A percentile compares a stretch with the other conserved stretches of the same genome.
Conservation (phyloP, 2,329 filamentous ascomycete genomes). For the Paraphoma chrysanthemicola region DNA sequence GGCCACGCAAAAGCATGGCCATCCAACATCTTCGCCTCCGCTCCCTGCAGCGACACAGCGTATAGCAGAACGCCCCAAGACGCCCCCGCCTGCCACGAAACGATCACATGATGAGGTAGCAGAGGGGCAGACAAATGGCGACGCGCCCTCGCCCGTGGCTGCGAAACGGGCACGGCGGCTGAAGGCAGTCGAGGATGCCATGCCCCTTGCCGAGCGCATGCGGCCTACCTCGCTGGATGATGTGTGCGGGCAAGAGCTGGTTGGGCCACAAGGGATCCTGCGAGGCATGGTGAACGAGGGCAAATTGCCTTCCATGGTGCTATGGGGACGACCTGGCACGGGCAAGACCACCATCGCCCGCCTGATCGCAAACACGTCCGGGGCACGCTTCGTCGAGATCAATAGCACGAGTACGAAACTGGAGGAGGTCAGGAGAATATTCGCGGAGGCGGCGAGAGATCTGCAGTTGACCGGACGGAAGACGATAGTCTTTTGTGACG, state of each 20-base stretch:
- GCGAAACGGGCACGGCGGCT: conserved; percentile 64
- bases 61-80: conserved; percentile 26
- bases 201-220: conserved; percentile 93
- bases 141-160: conserved; percentile 47
- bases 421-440: conserved; percentile 90
- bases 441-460: conserved; percentile 83
- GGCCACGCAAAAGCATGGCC: conserved; percentile 26
- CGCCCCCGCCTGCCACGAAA: conserved; percentile 36
- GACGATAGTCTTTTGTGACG: conserved; percentile 97
- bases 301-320: conserved; percentile 89
- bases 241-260: conserved; percentile 89
- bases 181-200: conserved; percentile 69
- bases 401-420: conserved; percentile 91
- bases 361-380: conserved; percentile 80
- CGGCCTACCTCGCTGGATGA: conserved; percentile 83
- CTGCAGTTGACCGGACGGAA: conserved; percentile 80
- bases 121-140: conserved; percentile 23
- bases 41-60: conserved; percentile 13
- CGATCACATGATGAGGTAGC: conserved; percentile 28
- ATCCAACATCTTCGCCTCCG: conserved; percentile 27
- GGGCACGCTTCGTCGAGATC: conserved; percentile 66
- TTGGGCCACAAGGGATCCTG: conserved; percentile 83
- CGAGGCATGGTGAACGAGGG: conserved; percentile 85
- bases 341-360: conserved; percentile 93
- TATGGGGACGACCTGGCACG: conserved; percentile 85